Conservation (phyloP, 2,329 filamentous ascomycete genomes). For the Colletotrichum eremochloae region DNA sequence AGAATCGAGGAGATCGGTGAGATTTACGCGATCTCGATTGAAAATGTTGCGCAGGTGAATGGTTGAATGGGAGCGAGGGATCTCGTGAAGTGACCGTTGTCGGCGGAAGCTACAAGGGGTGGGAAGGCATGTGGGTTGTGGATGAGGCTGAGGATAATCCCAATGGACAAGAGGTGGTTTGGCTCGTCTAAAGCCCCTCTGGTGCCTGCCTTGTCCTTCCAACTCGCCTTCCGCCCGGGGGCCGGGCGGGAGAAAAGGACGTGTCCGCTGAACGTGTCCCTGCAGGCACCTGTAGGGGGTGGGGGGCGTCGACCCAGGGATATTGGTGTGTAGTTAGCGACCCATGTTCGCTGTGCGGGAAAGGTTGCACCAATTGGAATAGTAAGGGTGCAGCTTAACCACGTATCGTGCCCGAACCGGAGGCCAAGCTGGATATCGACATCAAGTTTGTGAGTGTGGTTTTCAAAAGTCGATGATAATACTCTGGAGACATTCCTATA, state of each 20-base stretch:
- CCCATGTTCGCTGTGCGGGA: background rate
- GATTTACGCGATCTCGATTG: background rate
- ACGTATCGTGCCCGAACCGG: slow-evolving; percentile 17
- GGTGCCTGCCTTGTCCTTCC: slow-evolving; percentile 14
- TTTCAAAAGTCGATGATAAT: slow-evolving; percentile 18
- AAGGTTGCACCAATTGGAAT: background rate
- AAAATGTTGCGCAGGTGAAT: background rate
- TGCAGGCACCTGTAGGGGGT: slow-evolving; percentile 22
- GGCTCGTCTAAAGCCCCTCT: background rate
- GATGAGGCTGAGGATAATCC: slow-evolving; percentile 34
- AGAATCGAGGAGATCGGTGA: background rate
- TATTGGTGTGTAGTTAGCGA: slow-evolving; percentile 26
- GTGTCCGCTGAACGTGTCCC: slow-evolving; percentile 9
- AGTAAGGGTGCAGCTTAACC: background rate
- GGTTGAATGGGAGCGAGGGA: background rate
- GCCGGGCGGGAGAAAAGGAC: background rate
- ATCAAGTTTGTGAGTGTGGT: slow-evolving; percentile 5
- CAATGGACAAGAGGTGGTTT: slow-evolving; percentile 10
- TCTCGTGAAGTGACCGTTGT: slow-evolving; percentile 7
- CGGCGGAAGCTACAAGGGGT: slow-evolving; percentile 3
- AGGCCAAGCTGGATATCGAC: slow-evolving; percentile 27
- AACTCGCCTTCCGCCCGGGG: background rate
- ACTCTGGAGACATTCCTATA: background rate
- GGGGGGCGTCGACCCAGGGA: slow-evolving; percentile 2
- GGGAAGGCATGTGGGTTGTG: background rate